Base-by-base conservation (phyloP, 768 basidiomycete species). In the Termitomyces titanicus region DNA sequence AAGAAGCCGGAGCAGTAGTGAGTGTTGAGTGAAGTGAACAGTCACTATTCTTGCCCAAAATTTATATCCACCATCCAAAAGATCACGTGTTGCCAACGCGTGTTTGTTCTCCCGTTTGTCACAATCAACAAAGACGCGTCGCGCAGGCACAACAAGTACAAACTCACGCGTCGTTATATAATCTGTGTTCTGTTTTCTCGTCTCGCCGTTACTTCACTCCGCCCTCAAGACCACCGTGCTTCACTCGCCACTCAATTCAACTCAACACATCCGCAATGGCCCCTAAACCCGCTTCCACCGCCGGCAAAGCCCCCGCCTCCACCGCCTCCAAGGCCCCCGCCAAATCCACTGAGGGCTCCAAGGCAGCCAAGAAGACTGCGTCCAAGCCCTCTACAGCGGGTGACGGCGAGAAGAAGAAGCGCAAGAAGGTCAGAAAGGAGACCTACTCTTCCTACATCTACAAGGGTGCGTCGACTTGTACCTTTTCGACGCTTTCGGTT, bases 361-460 rank as follows among this genome's bases (percentile, higher is more conserved):
- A 91, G 73, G 85, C 83, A 9, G 88, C 86, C 31, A 94, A 93
- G 80, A 93, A 91, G 76, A 86, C 86, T 0, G 72, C 84, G 7
- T 37, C 51, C 55, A 82, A 81, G 64, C 69, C 76, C 27, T 67
- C 75, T 54, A 71, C 85, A 7, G 74, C 78, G 37, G 52, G 44
- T 2, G 85, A 83, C 51, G 84, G 81, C 45, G 88, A 92, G 72
- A 91, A 92, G 83, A 94, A 94, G 82, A 88, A 88, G 79, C 78
- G 88, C 64, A 87, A 86, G 75, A 95, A 94, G 81, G 70, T 80
- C 51, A 80, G 92, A 74, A 92, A 92, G 79, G 92, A 94, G 79
- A 93, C 92, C 2, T 94, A 93, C 78, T 88, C 92, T 20, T 91
- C 92, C 33, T 96, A 96, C 80, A 94, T 97, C 71, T 94, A 92